Conservation (phyloP, 306 rosid species). For the Prunus fruticosa region DNA sequence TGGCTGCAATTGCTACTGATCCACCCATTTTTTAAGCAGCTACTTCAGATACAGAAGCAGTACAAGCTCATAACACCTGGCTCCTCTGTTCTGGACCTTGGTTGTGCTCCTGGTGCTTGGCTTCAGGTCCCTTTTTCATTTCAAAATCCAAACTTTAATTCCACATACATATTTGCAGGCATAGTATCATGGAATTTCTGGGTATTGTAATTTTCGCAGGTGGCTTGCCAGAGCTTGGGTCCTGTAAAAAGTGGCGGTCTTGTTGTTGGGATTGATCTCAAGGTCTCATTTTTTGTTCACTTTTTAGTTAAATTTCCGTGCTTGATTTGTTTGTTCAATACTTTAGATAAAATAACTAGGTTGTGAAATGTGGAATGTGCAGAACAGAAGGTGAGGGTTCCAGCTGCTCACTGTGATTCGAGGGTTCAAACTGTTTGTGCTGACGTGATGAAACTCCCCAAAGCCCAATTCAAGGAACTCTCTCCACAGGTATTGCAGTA, state of each 20-base stretch:
- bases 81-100: slow-evolving; percentile 82
- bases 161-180: background rate
- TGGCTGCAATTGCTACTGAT: background rate
- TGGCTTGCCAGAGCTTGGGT: slow-evolving; percentile 89
- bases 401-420: slow-evolving; percentile 70
- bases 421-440: slow-evolving; percentile 74
- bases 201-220: slow-evolving; percentile 31
- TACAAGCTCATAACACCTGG: slow-evolving; percentile 61
- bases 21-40: slow-evolving; percentile 26
- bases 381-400: slow-evolving; percentile 87
- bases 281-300: slow-evolving; percentile 36
- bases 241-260: slow-evolving; percentile 57
- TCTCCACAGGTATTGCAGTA: slow-evolving; percentile 56
- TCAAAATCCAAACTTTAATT: background rate
- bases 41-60: slow-evolving; percentile 82
- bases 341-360: background rate
- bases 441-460: slow-evolving; percentile 69
- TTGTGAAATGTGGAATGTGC: slow-evolving; percentile 35
- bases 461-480: slow-evolving; percentile 39
- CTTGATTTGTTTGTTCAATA: background rate
- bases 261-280: slow-evolving; percentile 79
- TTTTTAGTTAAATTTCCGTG: background rate
- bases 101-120: slow-evolving; percentile 98
- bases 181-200: background rate
- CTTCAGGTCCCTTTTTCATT: slow-evolving; percentile 54